A percentile compares a stretch with the other conserved stretches of the same genome.
Evolutionary conservation across 139 green algal species (phyloP).

Genomic region (Monoraphidium neglectum): DNA sequence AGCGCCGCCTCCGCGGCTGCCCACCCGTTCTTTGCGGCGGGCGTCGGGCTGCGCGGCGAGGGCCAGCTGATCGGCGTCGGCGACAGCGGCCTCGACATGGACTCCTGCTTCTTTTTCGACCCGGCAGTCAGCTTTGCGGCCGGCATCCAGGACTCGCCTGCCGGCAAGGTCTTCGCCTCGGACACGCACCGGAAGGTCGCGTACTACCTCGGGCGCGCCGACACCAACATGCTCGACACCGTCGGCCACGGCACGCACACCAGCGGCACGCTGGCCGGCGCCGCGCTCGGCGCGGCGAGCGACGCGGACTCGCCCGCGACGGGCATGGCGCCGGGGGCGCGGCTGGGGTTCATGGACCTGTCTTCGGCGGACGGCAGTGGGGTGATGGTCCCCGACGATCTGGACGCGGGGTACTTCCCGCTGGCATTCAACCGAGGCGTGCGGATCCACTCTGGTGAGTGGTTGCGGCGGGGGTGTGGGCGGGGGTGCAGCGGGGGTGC

Average conservation of each 20-base stretch:
- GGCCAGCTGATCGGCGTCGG: conserved; percentile 87
- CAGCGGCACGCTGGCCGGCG: conserved; percentile 63
- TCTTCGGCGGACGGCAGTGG: not conserved
- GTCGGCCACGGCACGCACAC: conserved; percentile 93
- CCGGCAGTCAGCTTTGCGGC: conserved; percentile 13
- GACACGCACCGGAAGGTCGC: conserved; percentile 81
- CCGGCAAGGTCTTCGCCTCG: conserved; percentile 45
- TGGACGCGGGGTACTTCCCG: conserved; percentile 73
- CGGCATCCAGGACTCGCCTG: not conserved
- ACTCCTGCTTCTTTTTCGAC: conserved; percentile 87
- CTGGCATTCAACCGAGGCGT: conserved; percentile 69
- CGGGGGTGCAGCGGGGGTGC: too few species aligned
- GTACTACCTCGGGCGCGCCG: conserved; percentile 34
- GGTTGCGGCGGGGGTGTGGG: too few species aligned
- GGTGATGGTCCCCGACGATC: conserved; percentile 43
- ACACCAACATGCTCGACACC: conserved; percentile 46
- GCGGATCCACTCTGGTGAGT: conserved; percentile 67
- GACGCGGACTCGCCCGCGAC: conserved; percentile 25
- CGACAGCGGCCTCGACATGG: conserved; percentile 85
- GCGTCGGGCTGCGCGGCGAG: conserved; percentile 65
- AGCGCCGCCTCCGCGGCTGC: not conserved
- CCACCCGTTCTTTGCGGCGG: conserved; percentile 69
- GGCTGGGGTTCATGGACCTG: conserved; percentile 84
- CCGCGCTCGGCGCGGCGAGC: not conserved
- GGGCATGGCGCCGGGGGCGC: conserved; percentile 81